phyloP scores from a whole-genome alignment of 768 basidiomycete genomes.

The Calocybe indica region DNA sequence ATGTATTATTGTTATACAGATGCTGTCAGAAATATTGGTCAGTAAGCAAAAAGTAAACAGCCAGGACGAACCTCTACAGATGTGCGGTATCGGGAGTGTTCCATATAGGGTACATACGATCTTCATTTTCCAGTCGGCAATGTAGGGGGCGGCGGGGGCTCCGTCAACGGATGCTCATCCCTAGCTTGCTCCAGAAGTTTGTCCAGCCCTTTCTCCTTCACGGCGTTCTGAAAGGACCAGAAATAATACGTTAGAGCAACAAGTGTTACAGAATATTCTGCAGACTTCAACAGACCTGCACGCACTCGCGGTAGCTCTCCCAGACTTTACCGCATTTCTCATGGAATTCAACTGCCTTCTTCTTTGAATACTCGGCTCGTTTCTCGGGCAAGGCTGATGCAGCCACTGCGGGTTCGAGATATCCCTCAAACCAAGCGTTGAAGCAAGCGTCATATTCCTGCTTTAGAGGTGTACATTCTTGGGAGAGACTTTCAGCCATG shows the following conservation, averaged over 20 bases:
- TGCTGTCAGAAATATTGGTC: no score
- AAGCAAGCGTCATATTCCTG: slow-evolving; percentile 90
- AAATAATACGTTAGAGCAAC: neutral
- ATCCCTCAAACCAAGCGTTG: slow-evolving; percentile 97
- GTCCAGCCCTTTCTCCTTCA: slow-evolving; percentile 72
- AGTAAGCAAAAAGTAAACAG: no score
- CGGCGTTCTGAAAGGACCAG: slow-evolving; percentile 52
- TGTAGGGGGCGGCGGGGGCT: slow-evolving; percentile 29
- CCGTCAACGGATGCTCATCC: slow-evolving; percentile 69
- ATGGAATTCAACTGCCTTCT: slow-evolving; percentile 87
- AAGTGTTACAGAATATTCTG: neutral
- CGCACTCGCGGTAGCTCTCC: slow-evolving; percentile 73
- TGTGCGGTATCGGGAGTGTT: no score
- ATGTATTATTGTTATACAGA: no score
- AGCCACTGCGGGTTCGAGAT: slow-evolving; percentile 75
- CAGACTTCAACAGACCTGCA: slow-evolving; percentile 56
- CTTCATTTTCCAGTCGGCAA: no score
- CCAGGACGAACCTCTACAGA: no score
- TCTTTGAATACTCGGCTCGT: slow-evolving; percentile 57
- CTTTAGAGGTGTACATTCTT: slow-evolving; percentile 87
- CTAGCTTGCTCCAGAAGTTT: slow-evolving; percentile 74
- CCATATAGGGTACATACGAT: no score
- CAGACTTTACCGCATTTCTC: slow-evolving; percentile 79
- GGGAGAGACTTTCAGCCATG: slow-evolving; percentile 79
- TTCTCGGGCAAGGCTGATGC: slow-evolving; percentile 32